Evolutionary conservation across 2,329 filamentous ascomycete species (phyloP).

Genomic region (Venturia oleaginea): DNA sequence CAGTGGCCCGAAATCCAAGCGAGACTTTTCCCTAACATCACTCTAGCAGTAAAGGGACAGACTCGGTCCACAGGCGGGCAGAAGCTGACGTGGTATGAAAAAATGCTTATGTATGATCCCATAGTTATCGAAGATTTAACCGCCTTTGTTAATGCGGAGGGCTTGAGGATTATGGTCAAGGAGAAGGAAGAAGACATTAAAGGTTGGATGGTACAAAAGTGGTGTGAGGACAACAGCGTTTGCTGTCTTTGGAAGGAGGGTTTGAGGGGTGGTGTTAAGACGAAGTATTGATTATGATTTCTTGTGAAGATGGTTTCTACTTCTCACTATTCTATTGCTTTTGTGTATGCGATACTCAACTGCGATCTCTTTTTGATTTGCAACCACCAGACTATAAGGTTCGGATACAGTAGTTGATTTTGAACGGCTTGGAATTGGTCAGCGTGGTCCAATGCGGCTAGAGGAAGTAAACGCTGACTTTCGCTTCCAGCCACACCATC

Average conservation of each 20-base stretch:
- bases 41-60: conserved; percentile 37
- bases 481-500: not conserved
- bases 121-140: conserved; percentile 81
- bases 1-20: conserved; percentile 27
- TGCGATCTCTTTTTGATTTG: no score
- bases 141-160: conserved; percentile 59
- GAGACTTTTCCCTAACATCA: conserved; percentile 39
- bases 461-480: not conserved
- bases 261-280: conserved; percentile 12
- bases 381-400: no score
- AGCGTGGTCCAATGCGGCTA: no score
- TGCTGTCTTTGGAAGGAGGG: conserved; percentile 62
- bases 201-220: conserved; percentile 64
- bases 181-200: conserved; percentile 23
- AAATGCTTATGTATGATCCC: conserved; percentile 88
- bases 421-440: no score
- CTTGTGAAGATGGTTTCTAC: no score
- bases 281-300: conserved; percentile 11
- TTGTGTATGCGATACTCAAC: no score
- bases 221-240: conserved; percentile 81
- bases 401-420: no score
- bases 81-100: conserved; percentile 70
- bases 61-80: conserved; percentile 31
- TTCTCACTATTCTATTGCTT: not conserved
- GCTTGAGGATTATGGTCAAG: conserved; percentile 37